These are phyloP conservation scores for Cyberlindnera lachancei DNA, from an alignment of 805 yeast species.

Conservation along the genomic window DNA sequence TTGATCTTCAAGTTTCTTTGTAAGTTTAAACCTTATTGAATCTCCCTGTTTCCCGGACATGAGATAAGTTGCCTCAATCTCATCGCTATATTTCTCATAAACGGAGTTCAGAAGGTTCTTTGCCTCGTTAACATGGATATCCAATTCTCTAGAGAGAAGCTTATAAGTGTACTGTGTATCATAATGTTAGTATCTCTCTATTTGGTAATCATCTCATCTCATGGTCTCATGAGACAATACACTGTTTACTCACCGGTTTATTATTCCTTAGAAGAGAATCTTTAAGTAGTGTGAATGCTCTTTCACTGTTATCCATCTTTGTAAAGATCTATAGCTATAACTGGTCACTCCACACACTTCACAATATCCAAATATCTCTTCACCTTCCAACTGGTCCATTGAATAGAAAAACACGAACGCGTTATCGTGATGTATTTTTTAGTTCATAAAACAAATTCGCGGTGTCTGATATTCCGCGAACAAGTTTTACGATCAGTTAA, in stretches of 20 bases:
- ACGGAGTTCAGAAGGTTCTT: slow-evolving; percentile 33
- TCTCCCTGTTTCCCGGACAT: slow-evolving; percentile 29
- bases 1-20: slow-evolving; percentile 22
- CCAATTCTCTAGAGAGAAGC: slow-evolving; percentile 32
- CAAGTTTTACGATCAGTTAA: too few species aligned
- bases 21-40: slow-evolving; percentile 13
- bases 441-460: too few species aligned
- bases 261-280: slow-evolving; percentile 8
- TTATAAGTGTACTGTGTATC: slow-evolving; percentile 29
- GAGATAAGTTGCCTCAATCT: slow-evolving; percentile 33
- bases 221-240: too few species aligned
- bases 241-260: slow-evolving; percentile 9
- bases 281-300: slow-evolving; percentile 3
- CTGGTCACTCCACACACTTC: too few species aligned
- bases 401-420: too few species aligned
- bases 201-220: too few species aligned
- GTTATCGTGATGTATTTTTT: too few species aligned
- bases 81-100: slow-evolving; percentile 28
- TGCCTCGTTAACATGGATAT: slow-evolving; percentile 32
- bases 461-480: too few species aligned
- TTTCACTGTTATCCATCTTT: slow-evolving; percentile 2
- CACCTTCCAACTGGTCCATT: too few species aligned
- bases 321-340: too few species aligned
- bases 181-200: neutral
- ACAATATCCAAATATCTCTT: too few species aligned